Evolutionary conservation across 2,329 filamentous ascomycete genomes (phyloP).

Genomic region (Pleomassaria siparia): DNA sequence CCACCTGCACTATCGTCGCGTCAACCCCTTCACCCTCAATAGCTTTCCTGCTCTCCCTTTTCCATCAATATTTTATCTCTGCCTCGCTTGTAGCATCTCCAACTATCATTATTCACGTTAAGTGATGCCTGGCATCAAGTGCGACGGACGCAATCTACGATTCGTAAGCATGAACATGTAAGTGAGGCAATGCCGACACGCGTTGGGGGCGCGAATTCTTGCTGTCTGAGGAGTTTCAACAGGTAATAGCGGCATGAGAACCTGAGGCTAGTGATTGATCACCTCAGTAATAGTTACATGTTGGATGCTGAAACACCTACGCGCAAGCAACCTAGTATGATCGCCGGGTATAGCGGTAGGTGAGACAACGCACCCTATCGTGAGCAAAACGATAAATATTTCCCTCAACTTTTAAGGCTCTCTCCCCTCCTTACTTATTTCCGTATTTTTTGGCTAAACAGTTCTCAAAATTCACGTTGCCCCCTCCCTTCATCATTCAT

Average conservation of each 20-base stretch:
- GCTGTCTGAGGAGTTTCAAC: neutral
- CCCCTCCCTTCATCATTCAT: neutral
- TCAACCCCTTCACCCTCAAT: too few species aligned
- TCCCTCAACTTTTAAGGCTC: neutral
- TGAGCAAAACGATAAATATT: neutral
- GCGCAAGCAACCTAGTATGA: neutral
- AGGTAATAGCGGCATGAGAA: neutral
- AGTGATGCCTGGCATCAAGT: too few species aligned
- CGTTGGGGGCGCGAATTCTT: neutral
- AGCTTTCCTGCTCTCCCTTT: too few species aligned
- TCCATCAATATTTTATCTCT: too few species aligned
- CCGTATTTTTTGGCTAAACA: neutral
- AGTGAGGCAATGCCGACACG: neutral
- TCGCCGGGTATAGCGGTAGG: neutral
- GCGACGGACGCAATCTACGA: too few species aligned
- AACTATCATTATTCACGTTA: too few species aligned
- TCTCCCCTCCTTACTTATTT: neutral
- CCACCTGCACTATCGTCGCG: too few species aligned
- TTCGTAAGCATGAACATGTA: too few species aligned
- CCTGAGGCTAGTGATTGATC: slow-evolving; percentile 3
- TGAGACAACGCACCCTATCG: neutral
- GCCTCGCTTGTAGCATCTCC: too few species aligned
- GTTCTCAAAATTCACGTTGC: neutral
- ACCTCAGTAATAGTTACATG: neutral
- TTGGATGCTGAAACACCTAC: slow-evolving; percentile 1